phyloP scores from a whole-genome alignment of 768 basidiomycete genomes.

The Ramaria rubella region DNA sequence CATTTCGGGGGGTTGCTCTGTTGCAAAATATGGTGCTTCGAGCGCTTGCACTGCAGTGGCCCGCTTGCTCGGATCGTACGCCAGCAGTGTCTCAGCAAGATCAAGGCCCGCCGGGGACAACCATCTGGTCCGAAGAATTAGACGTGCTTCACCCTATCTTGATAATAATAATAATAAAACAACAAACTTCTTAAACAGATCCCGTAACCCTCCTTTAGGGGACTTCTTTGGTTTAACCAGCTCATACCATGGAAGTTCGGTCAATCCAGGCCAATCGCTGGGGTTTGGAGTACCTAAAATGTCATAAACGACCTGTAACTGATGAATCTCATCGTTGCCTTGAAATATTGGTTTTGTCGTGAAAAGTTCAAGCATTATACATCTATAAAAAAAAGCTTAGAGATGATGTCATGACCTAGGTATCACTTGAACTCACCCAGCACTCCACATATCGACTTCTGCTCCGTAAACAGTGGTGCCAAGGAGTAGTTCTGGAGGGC shows the following conservation, averaged over 20 bases:
- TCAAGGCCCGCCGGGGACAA: constrained; percentile 82
- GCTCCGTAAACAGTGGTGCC: constrained; percentile 95
- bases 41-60: constrained; percentile 77
- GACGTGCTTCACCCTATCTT: background rate
- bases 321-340: constrained; percentile 95
- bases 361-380: constrained; percentile 97
- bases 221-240: constrained; percentile 85
- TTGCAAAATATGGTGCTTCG: constrained; percentile 73
- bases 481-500: constrained; percentile 90
- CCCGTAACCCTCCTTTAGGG: constrained; percentile 70
- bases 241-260: constrained; percentile 94
- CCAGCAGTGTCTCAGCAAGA: constrained; percentile 74
- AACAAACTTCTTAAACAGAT: constrained; percentile 75
- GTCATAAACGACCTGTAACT: constrained; percentile 88
- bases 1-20: constrained; percentile 68
- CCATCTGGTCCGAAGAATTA: constrained; percentile 47
- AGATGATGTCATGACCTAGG: background rate
- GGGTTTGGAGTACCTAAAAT: constrained; percentile 84
- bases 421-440: constrained; percentile 76
- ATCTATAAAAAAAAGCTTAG: constrained; percentile 41
- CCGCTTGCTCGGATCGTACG: constrained; percentile 74
- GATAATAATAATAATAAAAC: constrained; percentile 16
- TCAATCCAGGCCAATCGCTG: constrained; percentile 76
- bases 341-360: constrained; percentile 96
- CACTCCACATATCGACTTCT: constrained; percentile 99